Evolutionary conservation across 2,329 filamentous ascomycete species (phyloP), one percentile per base, ranked within the genome.

Genomic region (Aspergillus neotritici): DNA sequence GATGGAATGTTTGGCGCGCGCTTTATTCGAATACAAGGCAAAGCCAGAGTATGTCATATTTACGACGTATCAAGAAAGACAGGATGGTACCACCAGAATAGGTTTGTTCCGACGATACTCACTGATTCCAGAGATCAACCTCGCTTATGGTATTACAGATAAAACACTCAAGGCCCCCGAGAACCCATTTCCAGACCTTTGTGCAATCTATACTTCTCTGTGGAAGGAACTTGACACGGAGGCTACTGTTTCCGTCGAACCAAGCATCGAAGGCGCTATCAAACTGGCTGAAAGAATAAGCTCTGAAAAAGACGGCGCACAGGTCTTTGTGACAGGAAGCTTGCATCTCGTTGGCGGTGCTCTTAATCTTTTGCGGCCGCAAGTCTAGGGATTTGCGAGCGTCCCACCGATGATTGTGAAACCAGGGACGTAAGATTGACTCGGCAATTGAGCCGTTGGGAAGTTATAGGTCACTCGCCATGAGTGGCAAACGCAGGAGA

Each of bases 21-120:
- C 54, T 14, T 46, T 62, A 9, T 30, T 36, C 8, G 43, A 46
- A 31, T 21, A 52, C 31, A 43, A 50, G n/a, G 44, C 49, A 12
- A 40, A 35, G 12, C 55, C 50, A 25, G 47, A 53, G 30, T 50
- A 61, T 47, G 53, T 62, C 25, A 59, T 63, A 12, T 61, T 63
- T 39, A 62, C 60, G 10, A 58, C 58, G 8, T 60, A 61, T 37
- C 33, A 53, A n/a, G 54, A 61, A 35, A 52, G 48, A 42, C 46
- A 54, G 30, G 50, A 60, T 31, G 48, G 53, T 4, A 32, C 46
- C 13, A 48, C 40, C 9, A 55, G 55, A 47, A 53, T 55, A 30
- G 56, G 55, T 48, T 47, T 47, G 52, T 43, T 25, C 21, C 7
- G 21, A 8, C 29, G 25, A 28, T 21, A 29, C 7, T 28, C 17